phyloP scores from a whole-genome alignment of 257 asterid species.

The Fraxinus americana region DNA sequence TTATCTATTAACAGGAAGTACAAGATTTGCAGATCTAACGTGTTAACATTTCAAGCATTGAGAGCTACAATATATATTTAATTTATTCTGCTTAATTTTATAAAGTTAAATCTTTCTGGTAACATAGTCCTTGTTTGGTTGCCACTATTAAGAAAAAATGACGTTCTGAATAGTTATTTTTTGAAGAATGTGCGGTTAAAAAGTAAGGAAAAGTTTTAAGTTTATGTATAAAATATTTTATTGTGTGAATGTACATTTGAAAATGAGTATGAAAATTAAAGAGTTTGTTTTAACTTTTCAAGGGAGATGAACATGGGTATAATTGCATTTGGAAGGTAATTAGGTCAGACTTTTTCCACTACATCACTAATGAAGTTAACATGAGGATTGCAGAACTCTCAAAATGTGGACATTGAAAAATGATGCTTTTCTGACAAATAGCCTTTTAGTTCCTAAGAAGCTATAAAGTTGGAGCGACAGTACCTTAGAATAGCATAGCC shows the following conservation, averaged over 20 bases:
- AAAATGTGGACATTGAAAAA: conserved; percentile 6
- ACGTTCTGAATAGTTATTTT: no score
- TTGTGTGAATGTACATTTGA: no score
- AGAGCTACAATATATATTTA: not conserved
- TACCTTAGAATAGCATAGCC: conserved; percentile 85
- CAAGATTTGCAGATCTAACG: not conserved
- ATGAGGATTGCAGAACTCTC: conserved; percentile 9
- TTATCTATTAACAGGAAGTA: not conserved
- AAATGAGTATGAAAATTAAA: no score
- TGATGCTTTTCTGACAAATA: not conserved
- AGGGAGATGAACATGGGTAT: no score
- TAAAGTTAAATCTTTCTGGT: no score
- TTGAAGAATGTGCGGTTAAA: no score
- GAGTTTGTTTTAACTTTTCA: no score
- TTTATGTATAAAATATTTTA: no score
- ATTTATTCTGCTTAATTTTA: not conserved
- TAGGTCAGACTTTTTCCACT: not conserved
- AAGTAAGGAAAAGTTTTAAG: no score
- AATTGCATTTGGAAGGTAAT: not conserved
- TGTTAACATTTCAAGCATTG: not conserved
- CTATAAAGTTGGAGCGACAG: not conserved
- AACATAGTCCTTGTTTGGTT: no score
- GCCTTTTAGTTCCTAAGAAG: conserved; percentile 3
- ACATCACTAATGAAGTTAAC: not conserved
- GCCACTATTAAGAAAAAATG: no score